Evolutionary conservation across 2,329 filamentous ascomycete genomes (phyloP).

Genomic region (Fusarium mangiferae): DNA sequence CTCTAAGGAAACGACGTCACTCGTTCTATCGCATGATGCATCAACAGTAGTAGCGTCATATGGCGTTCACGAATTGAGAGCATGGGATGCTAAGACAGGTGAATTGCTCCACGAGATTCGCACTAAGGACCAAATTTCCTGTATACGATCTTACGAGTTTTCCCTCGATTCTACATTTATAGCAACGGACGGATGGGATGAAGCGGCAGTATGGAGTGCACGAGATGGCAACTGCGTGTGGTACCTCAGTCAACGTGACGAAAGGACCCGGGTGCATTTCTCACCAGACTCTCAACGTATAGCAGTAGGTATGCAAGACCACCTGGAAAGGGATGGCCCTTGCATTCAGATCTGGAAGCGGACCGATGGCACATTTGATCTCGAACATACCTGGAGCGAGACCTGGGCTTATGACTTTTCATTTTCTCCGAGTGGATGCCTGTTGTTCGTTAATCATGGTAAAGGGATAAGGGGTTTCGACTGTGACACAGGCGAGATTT

Average conservation of each 20-base stretch:
- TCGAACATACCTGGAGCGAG: background rate
- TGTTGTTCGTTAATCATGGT: background rate
- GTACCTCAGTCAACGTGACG: accelerated
- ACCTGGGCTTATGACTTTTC: background rate
- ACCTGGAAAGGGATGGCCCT: background rate
- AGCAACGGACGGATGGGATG: background rate
- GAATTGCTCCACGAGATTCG: accelerated
- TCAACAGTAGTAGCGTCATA: background rate
- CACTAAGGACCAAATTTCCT: accelerated
- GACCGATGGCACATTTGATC: background rate
- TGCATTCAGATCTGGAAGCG: background rate
- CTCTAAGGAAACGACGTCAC: accelerated
- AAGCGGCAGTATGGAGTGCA: background rate
- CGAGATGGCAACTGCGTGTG: background rate
- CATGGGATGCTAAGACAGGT: background rate
- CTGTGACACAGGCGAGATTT: background rate
- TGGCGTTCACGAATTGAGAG: accelerated
- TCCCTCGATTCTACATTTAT: background rate
- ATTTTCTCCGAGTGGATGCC: background rate
- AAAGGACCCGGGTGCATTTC: background rate
- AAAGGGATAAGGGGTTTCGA: accelerated
- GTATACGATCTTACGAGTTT: background rate
- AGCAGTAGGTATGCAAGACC: background rate
- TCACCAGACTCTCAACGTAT: background rate
- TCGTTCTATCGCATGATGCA: background rate